Base-by-base conservation (phyloP, 1,284 basidiomycete genomes). In the Coriolopsis trogii region DNA sequence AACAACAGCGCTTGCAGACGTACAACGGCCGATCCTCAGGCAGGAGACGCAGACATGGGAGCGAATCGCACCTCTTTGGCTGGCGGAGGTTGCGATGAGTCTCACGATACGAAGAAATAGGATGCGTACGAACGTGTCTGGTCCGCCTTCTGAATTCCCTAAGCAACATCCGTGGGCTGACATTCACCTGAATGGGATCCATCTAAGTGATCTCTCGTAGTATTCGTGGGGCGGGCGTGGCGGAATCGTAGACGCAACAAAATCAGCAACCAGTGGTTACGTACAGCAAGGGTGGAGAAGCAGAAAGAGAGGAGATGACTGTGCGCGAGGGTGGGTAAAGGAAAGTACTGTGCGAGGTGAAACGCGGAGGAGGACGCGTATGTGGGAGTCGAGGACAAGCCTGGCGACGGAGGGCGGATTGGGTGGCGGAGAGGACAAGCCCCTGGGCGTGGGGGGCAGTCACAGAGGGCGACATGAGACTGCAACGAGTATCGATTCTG, bases 1-100 rank as follows among this genome's bases (percentile, higher is more conserved):
- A 82, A 6, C 76, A 74, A 59, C 82, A 85, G 31, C 59, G 68
- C 15, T 56, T 65, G 65, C 82, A 85, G 16, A 72, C 72, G 61
- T 79, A 84, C 31, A 79, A 62, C 0, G 76, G 75, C 44, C 79
- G 74, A 56, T 72, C 67, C 30, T 63, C 64, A 21, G 75, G 78
- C 13, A 68, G 57, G 20, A 82, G 68, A 49, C 73, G 72, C n/a
- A 81, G 69, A 31, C 70, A 69, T 21, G 83, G 83, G 37, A 84
- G 70, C 15, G 82, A 85, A 56, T 64, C 64, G 55, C 60, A 66
- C 39, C 60, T 58, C 50, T 60, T 62, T 15, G 63, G 59, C 67
- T 69, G 46, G n/a, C 36, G 31, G 23, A 23, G 37, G 30, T 25
- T 46, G 25, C 15, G 39, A 33, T 51, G 28, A 57, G 51, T 39